Evolutionary conservation across 768 basidiomycete species (phyloP).

Genomic region (Boletus patriciae): DNA sequence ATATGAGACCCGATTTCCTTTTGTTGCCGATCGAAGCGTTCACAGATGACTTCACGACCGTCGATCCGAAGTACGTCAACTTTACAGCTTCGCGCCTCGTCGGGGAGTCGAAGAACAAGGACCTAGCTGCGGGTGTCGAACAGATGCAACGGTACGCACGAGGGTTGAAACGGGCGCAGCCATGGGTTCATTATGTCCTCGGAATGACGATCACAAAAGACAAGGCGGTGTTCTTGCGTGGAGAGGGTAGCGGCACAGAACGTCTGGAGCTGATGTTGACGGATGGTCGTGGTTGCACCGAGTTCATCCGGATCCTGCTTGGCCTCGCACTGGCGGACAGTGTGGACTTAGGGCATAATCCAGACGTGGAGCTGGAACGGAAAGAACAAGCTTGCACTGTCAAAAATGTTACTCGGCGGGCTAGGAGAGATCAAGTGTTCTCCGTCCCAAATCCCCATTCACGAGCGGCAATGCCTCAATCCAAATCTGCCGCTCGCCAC

Average conservation of each 20-base stretch:
- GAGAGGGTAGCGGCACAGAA: slow-evolving; percentile 8
- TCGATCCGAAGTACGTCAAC: neutral
- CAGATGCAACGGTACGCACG: no score
- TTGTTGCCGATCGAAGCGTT: slow-evolving; percentile 11
- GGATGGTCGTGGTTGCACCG: slow-evolving; percentile 6
- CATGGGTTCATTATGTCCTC: no score
- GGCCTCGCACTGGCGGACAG: slow-evolving; percentile 6
- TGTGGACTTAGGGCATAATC: neutral
- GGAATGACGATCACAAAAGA: no score
- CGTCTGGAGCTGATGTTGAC: neutral
- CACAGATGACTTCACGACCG: neutral
- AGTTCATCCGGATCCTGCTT: slow-evolving; percentile 12
- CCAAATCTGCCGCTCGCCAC: no score
- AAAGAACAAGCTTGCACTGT: neutral
- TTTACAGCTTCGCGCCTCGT: neutral
- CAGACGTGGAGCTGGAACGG: no score
- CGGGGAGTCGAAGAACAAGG: no score
- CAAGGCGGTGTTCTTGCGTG: neutral
- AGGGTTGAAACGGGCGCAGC: no score
- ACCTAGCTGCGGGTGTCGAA: no score
- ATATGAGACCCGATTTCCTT: neutral
- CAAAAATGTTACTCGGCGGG: neutral
- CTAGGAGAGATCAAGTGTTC: no score
- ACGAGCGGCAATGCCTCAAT: no score
- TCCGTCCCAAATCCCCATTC: no score